Evolutionary conservation across 306 rosid species (phyloP).

Genomic region (Benincasa hispida): DNA sequence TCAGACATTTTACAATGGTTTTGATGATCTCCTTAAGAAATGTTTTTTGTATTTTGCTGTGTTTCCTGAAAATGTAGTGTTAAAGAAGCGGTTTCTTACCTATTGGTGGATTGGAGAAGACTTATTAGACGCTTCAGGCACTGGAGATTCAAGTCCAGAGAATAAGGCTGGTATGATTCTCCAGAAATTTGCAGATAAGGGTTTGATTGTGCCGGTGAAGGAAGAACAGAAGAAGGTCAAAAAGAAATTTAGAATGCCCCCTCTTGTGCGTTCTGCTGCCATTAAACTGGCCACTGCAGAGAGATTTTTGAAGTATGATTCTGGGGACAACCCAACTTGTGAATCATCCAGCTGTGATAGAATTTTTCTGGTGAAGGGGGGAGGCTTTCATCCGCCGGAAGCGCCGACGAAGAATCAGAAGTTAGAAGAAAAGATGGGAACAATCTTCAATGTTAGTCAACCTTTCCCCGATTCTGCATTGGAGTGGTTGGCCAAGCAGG

Average conservation of each 20-base stretch:
- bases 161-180: not conserved
- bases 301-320: constrained; percentile 2
- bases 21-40: not conserved
- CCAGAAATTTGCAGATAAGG: not conserved
- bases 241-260: constrained; percentile 7
- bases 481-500: not conserved
- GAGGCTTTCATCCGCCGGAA: not conserved
- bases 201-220: constrained; percentile 11
- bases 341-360: not conserved
- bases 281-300: constrained; percentile 1
- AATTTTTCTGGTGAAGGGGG: not conserved
- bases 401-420: not conserved
- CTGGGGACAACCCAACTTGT: not conserved
- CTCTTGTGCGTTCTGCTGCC: constrained; percentile 15
- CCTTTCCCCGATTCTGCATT: constrained; percentile 13
- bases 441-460: constrained; percentile 17
- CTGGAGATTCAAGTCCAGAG: no score
- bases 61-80: constrained; percentile 18
- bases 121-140: not conserved
- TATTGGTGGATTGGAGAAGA: constrained; percentile 29
- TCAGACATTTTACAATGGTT: not conserved
- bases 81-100: constrained; percentile 16
- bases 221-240: not conserved
- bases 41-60: constrained; percentile 17
- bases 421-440: not conserved